Base-by-base conservation (phyloP, 140 eudicot genomes). In the Anethum foeniculum region DNA sequence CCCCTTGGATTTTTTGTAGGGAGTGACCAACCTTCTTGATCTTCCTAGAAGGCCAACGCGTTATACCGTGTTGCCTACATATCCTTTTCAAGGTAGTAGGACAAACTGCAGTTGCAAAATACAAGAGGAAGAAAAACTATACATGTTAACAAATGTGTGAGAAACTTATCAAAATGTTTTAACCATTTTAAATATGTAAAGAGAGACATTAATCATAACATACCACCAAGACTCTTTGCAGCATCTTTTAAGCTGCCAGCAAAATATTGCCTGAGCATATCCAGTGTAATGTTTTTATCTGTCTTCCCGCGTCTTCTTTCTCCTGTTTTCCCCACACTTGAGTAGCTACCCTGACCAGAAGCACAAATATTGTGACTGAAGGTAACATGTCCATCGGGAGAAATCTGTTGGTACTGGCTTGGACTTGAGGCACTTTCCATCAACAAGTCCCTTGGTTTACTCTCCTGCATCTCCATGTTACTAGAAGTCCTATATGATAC, bases 21-120 rank as follows among this genome's bases (percentile, higher is more conserved):
- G 97, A 93, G 80, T 90, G 93, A 73, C 95, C 97, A 23, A 93
- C 98, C 79, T 93, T 93, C 79, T 91, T 93, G 80, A 93, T 91
- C 85, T 91, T 93, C 30, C 98, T 91, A 69, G 98, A 93, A 25
- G 97, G 98, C 98, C 98, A 93, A 14, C 98, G 93, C 54, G 85
- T 90, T 75, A 93, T 93, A n/a, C 98, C 97, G 30, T 93, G 93
- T 76, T 91, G 98, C 85, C 98, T 85, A 77, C 98, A 93, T 67
- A 93, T 91, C 78, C 98, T 79, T 89, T 93, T 93, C 62, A 93
- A 80, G 15, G 98, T 93, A 21, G 98, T 91, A 14, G 97, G 98
- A 69, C 98, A 93, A 79, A 93, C 98, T 93, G 96, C 84, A 86
- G 82, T 71, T 46, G 68, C 41, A 81, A 81, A 13, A 77, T 49